phyloP scores from a whole-genome alignment of 257 asterid genomes.

The Nyctanthes arbortristis region DNA sequence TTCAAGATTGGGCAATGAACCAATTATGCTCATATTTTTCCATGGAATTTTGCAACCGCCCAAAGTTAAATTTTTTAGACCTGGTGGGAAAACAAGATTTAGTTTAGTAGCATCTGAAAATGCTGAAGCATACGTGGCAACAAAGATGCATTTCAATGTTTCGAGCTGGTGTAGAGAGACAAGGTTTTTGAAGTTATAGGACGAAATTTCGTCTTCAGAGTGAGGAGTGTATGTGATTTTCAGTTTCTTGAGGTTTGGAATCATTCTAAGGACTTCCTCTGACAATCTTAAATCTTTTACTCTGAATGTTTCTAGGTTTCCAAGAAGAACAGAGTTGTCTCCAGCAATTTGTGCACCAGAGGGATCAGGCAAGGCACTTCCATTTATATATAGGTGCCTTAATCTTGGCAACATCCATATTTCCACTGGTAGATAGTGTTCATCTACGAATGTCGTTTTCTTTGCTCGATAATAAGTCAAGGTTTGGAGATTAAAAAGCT shows the following conservation, averaged over 20 bases:
- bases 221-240: neutral
- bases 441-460: too few relatives aligned
- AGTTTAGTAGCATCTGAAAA: neutral
- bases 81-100: neutral
- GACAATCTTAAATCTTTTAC: neutral
- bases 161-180: neutral
- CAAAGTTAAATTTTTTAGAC: neutral
- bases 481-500: neutral
- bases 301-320: neutral
- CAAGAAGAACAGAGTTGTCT: neutral
- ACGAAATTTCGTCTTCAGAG: neutral
- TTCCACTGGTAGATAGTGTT: too few relatives aligned
- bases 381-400: neutral
- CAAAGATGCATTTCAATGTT: neutral
- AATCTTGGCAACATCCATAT: neutral
- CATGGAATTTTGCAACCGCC: neutral
- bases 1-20: neutral
- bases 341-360: neutral
- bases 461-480: too few relatives aligned
- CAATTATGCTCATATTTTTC: neutral
- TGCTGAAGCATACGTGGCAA: neutral
- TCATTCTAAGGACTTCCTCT: neutral
- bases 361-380: neutral
- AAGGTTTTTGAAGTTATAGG: neutral
- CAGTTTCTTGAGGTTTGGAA: constrained; percentile 8